Conservation (phyloP, 1,284 basidiomycete species). For the Ustilago xerochloae region DNA sequence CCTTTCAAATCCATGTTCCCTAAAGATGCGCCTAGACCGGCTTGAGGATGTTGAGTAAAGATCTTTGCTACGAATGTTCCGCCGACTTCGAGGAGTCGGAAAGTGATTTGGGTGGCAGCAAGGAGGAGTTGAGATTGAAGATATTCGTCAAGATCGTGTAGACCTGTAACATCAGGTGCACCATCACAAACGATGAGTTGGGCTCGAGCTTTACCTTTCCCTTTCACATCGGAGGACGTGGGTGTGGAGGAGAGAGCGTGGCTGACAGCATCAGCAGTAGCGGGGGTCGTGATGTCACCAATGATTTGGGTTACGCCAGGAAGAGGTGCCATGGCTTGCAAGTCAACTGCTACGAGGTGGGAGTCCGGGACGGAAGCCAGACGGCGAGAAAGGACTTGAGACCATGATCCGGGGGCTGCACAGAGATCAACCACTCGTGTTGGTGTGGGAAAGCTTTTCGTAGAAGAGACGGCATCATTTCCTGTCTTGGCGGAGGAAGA, state of each 20-base stretch:
- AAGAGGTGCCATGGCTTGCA: slow-evolving; percentile 74
- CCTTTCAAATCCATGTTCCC: slow-evolving; percentile 40
- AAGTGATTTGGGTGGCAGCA: slow-evolving; percentile 72
- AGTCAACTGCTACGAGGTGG: slow-evolving; percentile 72
- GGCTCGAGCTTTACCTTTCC: slow-evolving; percentile 69
- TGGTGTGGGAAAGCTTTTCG: slow-evolving; percentile 20
- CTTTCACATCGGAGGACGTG: slow-evolving; percentile 1
- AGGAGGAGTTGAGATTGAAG: slow-evolving; percentile 73
- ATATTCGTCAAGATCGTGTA: slow-evolving; percentile 74
- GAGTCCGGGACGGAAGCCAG: slow-evolving; percentile 55
- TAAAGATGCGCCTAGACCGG: slow-evolving; percentile 28
- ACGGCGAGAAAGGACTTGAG: slow-evolving; percentile 68
- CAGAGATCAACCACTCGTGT: slow-evolving; percentile 73
- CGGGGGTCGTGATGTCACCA: slow-evolving; percentile 73
- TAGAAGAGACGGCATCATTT: neutral
- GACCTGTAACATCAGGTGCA: slow-evolving; percentile 74
- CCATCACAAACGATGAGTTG: slow-evolving; percentile 74
- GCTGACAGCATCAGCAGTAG: slow-evolving; percentile 71
- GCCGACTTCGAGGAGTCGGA: slow-evolving; percentile 71
- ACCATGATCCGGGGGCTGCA: slow-evolving; percentile 72
- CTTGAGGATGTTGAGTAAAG: slow-evolving; percentile 67
- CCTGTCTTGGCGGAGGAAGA: no score
- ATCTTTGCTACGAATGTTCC: slow-evolving; percentile 74
- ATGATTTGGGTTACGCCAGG: slow-evolving; percentile 72
- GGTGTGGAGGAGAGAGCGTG: slow-evolving; percentile 67